These are phyloP conservation scores for Aegilops tauschii DNA, from an alignment of 176 grass and related monocot genomes.

Conservation along the genomic window DNA sequence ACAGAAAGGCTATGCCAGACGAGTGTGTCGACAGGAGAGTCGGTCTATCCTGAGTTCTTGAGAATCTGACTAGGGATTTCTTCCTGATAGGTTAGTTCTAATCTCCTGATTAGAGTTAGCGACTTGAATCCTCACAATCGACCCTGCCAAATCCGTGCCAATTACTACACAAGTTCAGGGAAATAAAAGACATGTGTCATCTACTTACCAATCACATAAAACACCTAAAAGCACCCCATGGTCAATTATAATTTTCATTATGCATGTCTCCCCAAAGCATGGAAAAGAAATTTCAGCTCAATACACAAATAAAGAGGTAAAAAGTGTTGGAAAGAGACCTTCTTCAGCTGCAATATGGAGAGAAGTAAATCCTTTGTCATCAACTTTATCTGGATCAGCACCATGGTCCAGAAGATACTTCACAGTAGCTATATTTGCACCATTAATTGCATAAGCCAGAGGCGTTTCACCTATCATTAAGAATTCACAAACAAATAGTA, in stretches of 20 bases:
- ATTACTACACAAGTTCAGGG: too few relatives aligned
- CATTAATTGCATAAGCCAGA: conserved; percentile 20
- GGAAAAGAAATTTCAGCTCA: neutral
- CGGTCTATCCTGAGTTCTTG: too few relatives aligned
- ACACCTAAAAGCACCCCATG: too few relatives aligned
- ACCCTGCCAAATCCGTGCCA: too few relatives aligned
- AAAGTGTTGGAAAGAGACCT: neutral
- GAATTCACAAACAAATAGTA: neutral
- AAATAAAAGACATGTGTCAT: too few relatives aligned
- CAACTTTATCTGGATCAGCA: conserved; percentile 1
- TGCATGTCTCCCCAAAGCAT: neutral
- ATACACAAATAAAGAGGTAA: neutral
- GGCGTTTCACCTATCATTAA: conserved; percentile 8
- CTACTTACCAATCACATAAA: too few relatives aligned
- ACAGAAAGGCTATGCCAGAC: too few relatives aligned
- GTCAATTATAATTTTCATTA: neutral
- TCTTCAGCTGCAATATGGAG: conserved; percentile 24
- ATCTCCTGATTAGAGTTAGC: too few relatives aligned
- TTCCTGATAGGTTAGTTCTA: too few relatives aligned
- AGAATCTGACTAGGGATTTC: too few relatives aligned
- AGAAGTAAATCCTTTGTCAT: conserved; percentile 14
- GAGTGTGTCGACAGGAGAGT: too few relatives aligned
- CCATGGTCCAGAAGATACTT: conserved; percentile 20
- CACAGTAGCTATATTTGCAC: neutral
- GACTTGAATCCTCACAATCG: too few relatives aligned